phyloP scores from a whole-genome alignment of 73 alveolate genomes.

The Uronychia setigera region DNA sequence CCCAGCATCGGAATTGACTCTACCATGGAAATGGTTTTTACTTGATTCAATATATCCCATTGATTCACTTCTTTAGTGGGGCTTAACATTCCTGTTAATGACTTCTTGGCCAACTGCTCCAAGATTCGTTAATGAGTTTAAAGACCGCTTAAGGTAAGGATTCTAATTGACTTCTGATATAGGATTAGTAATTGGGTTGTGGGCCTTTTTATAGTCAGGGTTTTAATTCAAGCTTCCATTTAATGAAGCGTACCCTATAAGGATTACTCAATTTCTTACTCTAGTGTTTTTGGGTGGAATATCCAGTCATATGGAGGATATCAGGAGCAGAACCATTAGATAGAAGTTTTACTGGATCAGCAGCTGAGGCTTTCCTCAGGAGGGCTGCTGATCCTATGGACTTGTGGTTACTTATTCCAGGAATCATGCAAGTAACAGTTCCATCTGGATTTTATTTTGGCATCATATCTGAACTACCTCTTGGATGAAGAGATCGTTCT shows the following conservation, averaged over 20 bases:
- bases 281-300: not conserved
- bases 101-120: not conserved
- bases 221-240: not conserved
- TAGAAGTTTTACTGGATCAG: not conserved
- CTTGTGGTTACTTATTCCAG: not conserved
- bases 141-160: not conserved
- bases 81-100: no score
- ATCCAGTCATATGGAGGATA: not conserved
- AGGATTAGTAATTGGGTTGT: not conserved
- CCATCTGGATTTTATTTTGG: not conserved
- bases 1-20: not conserved
- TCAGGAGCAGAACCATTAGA: not conserved
- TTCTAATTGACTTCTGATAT: not conserved
- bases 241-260: not conserved
- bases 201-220: conserved; percentile 1
- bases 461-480: not conserved
- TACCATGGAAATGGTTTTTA: no score
- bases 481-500: not conserved
- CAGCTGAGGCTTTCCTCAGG: not conserved
- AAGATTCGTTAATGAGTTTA: not conserved
- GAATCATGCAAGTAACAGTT: not conserved
- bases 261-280: not conserved
- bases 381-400: not conserved
- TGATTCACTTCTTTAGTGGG: no score
- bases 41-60: no score